phyloP scores from a whole-genome alignment of 176 grass and related monocot species.

The Aechmea fasciata region DNA sequence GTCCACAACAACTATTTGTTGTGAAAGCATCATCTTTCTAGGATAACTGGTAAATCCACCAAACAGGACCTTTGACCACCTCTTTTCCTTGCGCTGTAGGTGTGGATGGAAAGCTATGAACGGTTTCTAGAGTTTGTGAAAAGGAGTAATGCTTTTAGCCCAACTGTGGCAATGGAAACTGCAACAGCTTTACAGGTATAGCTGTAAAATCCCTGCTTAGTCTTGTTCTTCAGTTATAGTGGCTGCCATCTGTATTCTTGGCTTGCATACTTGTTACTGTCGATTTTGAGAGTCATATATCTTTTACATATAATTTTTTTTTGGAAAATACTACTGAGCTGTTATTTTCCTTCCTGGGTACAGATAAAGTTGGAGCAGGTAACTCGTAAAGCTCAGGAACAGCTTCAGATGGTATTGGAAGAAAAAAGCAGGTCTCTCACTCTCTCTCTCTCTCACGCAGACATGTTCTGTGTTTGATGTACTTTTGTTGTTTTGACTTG shows the following conservation, averaged over 20 bases:
- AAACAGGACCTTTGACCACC: not conserved
- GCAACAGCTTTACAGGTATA: slow-evolving; percentile 81
- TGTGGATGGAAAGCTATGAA: slow-evolving; percentile 83
- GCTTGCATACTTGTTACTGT: not conserved
- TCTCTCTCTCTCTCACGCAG: not conserved
- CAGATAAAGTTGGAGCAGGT: slow-evolving; percentile 92
- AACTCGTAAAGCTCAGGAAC: slow-evolving; percentile 87
- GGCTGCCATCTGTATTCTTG: not conserved
- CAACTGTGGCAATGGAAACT: slow-evolving; percentile 86
- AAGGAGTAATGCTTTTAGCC: slow-evolving; percentile 90
- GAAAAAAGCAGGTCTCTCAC: slow-evolving; percentile 75
- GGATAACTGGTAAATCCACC: too few relatives aligned
- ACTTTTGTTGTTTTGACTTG: not conserved
- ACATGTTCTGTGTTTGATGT: not conserved
- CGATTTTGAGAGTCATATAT: not conserved
- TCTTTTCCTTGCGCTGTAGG: slow-evolving; percentile 31
- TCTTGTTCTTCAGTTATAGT: not conserved
- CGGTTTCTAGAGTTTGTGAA: slow-evolving; percentile 81
- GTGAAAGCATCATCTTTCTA: slow-evolving; percentile 1
- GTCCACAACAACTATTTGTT: not conserved
- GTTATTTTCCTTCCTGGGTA: slow-evolving; percentile 23
- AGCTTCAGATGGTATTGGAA: slow-evolving; percentile 89
- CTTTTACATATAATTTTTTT: not conserved
- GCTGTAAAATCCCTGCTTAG: not conserved
- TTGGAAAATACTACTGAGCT: slow-evolving; percentile 21